A percentile compares a stretch with the other conserved stretches of the same genome.
Conservation (phyloP, 176 grass and related monocot species). For the Stipa capillata region DNA sequence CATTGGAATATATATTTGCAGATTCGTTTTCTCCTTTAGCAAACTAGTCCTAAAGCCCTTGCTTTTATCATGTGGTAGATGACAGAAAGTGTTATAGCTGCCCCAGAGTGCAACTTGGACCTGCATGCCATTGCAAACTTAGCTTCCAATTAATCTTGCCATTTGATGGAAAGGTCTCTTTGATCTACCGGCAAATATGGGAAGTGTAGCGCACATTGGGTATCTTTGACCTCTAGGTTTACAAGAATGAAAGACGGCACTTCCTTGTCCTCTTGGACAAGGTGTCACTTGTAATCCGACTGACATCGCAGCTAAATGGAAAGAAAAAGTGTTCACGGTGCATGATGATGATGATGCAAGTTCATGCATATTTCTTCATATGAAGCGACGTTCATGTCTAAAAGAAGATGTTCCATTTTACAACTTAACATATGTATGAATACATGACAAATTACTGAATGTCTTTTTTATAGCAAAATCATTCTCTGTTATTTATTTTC, state of each 20-base stretch:
- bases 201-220: neutral
- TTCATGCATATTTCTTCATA: neutral
- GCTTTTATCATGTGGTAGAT: neutral
- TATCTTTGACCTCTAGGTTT: neutral
- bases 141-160: conserved; percentile 28
- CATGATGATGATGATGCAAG: neutral
- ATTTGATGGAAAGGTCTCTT: neutral
- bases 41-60: neutral
- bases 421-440: neutral
- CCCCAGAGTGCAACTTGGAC: neutral
- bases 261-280: conserved; percentile 37
- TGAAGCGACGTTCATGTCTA: neutral
- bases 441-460: too few species aligned
- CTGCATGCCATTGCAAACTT: conserved; percentile 22
- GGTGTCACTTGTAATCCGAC: conserved; percentile 12
- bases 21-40: too few species aligned
- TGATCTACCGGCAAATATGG: conserved; percentile 9
- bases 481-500: neutral
- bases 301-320: conserved; percentile 23
- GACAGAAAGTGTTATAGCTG: neutral
- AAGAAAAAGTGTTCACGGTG: neutral
- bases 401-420: neutral
- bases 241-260: conserved; percentile 30
- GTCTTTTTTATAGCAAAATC: too few species aligned
- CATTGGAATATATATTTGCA: too few species aligned